Conservation (phyloP, 2,329 filamentous ascomycete species). For the Leptographium wingfieldii region DNA sequence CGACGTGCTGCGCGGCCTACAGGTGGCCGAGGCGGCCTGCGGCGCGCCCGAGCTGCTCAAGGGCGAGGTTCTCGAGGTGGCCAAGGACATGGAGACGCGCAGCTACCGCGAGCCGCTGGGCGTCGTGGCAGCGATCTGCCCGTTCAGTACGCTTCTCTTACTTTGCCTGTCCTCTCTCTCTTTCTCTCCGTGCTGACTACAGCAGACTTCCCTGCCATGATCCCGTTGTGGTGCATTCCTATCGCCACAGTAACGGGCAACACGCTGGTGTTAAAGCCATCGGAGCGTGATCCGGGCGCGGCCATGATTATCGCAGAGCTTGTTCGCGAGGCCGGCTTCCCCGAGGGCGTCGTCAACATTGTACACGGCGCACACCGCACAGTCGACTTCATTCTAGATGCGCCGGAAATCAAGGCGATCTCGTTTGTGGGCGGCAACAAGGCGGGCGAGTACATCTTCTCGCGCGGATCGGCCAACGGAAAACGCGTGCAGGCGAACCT, state of each 20-base stretch:
- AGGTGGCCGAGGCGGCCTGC: constrained; percentile 75
- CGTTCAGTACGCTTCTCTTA: constrained; percentile 52
- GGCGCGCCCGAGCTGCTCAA: constrained; percentile 71
- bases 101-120: constrained; percentile 73
- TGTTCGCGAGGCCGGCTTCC: constrained; percentile 68
- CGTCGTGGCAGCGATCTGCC: constrained; percentile 73
- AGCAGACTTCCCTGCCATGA: constrained; percentile 80
- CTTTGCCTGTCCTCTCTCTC: not conserved
- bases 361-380: constrained; percentile 70
- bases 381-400: constrained; percentile 78
- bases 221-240: constrained; percentile 81
- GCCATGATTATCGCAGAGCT: constrained; percentile 78
- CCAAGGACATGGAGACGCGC: constrained; percentile 82
- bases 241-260: constrained; percentile 77
- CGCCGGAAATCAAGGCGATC: constrained; percentile 74
- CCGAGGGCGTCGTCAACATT: constrained; percentile 69
- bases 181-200: not conserved
- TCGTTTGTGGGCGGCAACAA: constrained; percentile 81
- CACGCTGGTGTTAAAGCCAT: constrained; percentile 74
- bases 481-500: constrained; percentile 84
- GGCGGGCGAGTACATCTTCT: constrained; percentile 78
- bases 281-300: constrained; percentile 72
- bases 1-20: constrained; percentile 68
- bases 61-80: constrained; percentile 72
- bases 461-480: constrained; percentile 66